Base-by-base conservation (phyloP, 2,329 filamentous ascomycete species). In the Aspergillus melleus region DNA sequence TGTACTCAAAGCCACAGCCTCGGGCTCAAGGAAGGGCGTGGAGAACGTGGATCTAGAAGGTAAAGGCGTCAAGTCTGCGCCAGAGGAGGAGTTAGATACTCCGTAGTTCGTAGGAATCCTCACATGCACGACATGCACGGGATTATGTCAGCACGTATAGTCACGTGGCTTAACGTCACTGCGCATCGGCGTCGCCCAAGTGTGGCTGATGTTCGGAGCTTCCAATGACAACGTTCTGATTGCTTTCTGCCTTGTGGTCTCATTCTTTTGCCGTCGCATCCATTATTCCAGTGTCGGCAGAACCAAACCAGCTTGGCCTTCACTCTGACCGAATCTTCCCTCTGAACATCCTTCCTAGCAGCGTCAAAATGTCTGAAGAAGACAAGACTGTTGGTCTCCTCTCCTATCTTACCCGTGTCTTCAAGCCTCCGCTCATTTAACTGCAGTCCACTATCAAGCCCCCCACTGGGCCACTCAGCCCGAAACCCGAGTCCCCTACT, bases 401-500 rank as follows among this genome's bases (percentile, higher is more conserved):
- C 57, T n/a, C 60, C 46, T 54, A 46, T 58, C 50, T 61, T 51
- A 57, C 52, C 47, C 49, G 20, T 57, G 32, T 22, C 46, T 54
- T 39, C 46, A 42, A 50, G 22, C 61, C 55, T 47, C 50, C 61
- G 59, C 64, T 67, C 50, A 63, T 52, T 54, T 55, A 55, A 59
- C 60, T 70, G 70, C 68, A 72, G 65, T 67, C 72, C 70, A 71
- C 76, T 66, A 69, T 68, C 62, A 80, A 77, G 67, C 67, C 69
- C 32, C 62, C 68, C 39, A 62, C 66, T 60, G 68, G 62, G 12
- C 67, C 68, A n/a, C 72, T 63, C 58, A 73, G 68, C 65, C 69
- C 73, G 61, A 76, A 75, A 54, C 76, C 80, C 20, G 81, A 84
- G 67, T 84, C 81, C 19, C 81, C 82, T 14, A 85, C 83, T 6